Conservation (phyloP, 2,329 filamentous ascomycete species). For the Aureobasidium sp. region DNA sequence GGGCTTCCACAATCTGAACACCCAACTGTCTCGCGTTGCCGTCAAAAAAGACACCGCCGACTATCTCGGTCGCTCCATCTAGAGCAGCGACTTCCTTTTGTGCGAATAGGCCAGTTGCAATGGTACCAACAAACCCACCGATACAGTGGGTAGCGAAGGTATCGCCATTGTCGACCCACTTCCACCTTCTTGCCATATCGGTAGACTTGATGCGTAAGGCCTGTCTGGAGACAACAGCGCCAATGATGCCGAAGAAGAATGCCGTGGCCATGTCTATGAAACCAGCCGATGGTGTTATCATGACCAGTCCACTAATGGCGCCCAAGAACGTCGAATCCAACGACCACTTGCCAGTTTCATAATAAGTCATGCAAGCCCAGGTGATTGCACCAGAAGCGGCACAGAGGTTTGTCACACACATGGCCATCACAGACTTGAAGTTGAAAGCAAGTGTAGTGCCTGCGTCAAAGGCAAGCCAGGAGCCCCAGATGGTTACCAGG, state of each 20-base stretch:
- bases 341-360: constrained; percentile 37
- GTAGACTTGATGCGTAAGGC: constrained; percentile 46
- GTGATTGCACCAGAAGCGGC: constrained; percentile 40
- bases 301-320: constrained; percentile 43
- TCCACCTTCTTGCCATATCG: constrained; percentile 35
- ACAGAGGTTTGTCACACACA: constrained; percentile 43
- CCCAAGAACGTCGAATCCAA: constrained; percentile 45
- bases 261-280: constrained; percentile 43
- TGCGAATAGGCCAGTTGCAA: constrained; percentile 44
- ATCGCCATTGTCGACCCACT: constrained; percentile 48
- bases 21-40: constrained; percentile 42
- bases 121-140: constrained; percentile 42
- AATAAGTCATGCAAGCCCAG: constrained; percentile 39
- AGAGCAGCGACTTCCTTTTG: constrained; percentile 44
- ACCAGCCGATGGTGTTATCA: constrained; percentile 43
- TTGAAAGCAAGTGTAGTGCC: constrained; percentile 41
- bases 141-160: constrained; percentile 48
- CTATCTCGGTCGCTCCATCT: constrained; percentile 41
- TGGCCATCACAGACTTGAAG: constrained; percentile 43
- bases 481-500: constrained; percentile 43
- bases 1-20: constrained; percentile 42
- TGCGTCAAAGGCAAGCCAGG: constrained; percentile 44
- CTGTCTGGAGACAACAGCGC: constrained; percentile 41
- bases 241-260: constrained; percentile 40
- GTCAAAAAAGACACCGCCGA: constrained; percentile 45